Percentiles rank a stretch among this genome's conserved stretches.
Conservation (phyloP, 306 rosid genomes). For the Potentilla sterilis region DNA sequence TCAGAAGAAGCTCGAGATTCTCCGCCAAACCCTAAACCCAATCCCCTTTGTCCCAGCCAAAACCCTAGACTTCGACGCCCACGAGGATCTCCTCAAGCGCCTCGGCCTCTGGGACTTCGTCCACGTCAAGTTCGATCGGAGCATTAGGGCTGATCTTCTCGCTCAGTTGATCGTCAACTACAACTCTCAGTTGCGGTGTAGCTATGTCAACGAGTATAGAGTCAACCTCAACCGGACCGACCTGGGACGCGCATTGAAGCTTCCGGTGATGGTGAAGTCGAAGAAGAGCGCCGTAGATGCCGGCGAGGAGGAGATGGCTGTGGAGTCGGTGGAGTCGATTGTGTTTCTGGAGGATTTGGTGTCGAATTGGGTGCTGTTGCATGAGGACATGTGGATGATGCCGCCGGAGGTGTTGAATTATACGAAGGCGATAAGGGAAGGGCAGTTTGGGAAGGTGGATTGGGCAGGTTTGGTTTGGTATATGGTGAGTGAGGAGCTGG, state of each 20-base stretch:
- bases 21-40: conserved; percentile 57
- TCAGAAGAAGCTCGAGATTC: conserved; percentile 48
- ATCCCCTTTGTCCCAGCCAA: conserved; percentile 62
- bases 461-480: conserved; percentile 78
- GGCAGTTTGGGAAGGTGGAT: conserved; percentile 64
- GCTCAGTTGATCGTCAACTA: conserved; percentile 59
- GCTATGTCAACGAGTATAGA: conserved; percentile 51
- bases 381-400: conserved; percentile 68
- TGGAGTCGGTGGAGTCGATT: conserved; percentile 37
- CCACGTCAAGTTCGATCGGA: conserved; percentile 57
- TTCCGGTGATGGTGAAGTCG: conserved; percentile 29
- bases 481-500: conserved; percentile 82
- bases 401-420: conserved; percentile 44
- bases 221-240: conserved; percentile 61
- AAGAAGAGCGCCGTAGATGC: conserved; percentile 38
- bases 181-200: conserved; percentile 18
- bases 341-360: conserved; percentile 58
- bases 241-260: conserved; percentile 66
- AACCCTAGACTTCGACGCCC: conserved; percentile 54
- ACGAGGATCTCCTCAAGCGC: conserved; percentile 60
- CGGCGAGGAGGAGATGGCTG: conserved; percentile 10
- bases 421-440: conserved; percentile 47
- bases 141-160: conserved; percentile 54
- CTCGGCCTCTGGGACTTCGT: conserved; percentile 84
- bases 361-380: conserved; percentile 75